Evolutionary conservation across 2,329 filamentous ascomycete species (phyloP).

Genomic region (Fusarium secorum): DNA sequence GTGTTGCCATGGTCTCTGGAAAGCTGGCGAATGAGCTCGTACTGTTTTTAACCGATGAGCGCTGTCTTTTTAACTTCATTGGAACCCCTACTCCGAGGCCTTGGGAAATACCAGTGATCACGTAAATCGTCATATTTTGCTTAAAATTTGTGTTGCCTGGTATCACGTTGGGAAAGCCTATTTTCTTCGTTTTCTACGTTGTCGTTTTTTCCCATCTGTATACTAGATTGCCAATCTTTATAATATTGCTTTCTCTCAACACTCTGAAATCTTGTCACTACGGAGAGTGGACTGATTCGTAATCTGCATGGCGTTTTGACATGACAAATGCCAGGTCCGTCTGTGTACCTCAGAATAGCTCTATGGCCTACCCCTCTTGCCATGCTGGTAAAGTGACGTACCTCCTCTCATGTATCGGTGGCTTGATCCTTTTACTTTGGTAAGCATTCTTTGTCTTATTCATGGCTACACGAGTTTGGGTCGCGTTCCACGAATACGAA

Average conservation of each 20-base stretch:
- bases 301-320: neutral
- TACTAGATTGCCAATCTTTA: neutral
- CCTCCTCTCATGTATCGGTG: neutral
- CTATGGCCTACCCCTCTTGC: neutral
- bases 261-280: neutral
- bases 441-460: neutral
- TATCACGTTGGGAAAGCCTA: rapidly evolving
- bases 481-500: neutral
- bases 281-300: neutral
- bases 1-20: neutral
- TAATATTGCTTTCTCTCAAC: neutral
- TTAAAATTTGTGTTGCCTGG: rapidly evolving
- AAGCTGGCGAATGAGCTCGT: neutral
- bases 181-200: neutral
- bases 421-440: neutral
- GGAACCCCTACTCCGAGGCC: neutral
- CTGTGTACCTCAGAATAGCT: neutral
- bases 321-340: neutral
- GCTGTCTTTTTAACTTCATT: rapidly evolving
- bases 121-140: neutral
- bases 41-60: rapidly evolving
- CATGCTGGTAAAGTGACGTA: neutral
- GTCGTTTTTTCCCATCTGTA: neutral
- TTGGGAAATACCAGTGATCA: neutral
- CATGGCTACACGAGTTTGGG: neutral